A percentile compares a stretch with the other conserved stretches of the same genome.
Evolutionary conservation across 495 filamentous ascomycete genomes (phyloP).

Genomic region (Diplogelasinospora grovesii): DNA sequence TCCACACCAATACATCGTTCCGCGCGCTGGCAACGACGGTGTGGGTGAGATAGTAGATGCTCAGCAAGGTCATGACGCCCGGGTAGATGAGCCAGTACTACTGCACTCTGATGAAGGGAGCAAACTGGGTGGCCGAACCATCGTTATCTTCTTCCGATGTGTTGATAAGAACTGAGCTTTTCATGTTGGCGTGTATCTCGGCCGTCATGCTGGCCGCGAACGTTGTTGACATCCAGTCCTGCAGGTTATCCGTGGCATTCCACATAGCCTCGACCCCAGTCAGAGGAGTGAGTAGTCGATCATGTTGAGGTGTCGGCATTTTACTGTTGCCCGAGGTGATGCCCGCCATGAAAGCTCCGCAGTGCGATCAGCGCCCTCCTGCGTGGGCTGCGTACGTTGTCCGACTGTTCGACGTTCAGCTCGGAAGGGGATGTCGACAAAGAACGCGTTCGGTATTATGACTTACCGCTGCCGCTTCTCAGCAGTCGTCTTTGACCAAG

Average conservation of each 20-base stretch:
- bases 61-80: constrained; percentile 25
- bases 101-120: constrained; percentile 27
- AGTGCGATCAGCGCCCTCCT: constrained; percentile 22
- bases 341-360: constrained; percentile 23
- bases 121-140: constrained; percentile 23
- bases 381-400: constrained; percentile 24
- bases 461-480: constrained; percentile 7
- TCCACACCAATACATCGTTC: constrained; percentile 31
- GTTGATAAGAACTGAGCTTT: background rate
- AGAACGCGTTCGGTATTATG: constrained; percentile 27
- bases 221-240: constrained; percentile 21
- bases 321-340: constrained; percentile 25
- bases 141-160: constrained; percentile 18
- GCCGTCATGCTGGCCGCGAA: constrained; percentile 28
- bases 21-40: constrained; percentile 26
- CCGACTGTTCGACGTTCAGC: constrained; percentile 19
- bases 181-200: constrained; percentile 27
- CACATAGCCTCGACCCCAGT: constrained; percentile 35
- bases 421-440: constrained; percentile 23
- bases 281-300: constrained; percentile 30
- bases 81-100: constrained; percentile 35
- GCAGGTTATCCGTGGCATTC: constrained; percentile 21
- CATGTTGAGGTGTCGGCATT: constrained; percentile 13
- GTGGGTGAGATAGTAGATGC: constrained; percentile 28
- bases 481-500: constrained; percentile 23